These are phyloP conservation scores for Aspergillus ellipticus DNA, from an alignment of 495 filamentous ascomycete genomes.

Conservation along the genomic window DNA sequence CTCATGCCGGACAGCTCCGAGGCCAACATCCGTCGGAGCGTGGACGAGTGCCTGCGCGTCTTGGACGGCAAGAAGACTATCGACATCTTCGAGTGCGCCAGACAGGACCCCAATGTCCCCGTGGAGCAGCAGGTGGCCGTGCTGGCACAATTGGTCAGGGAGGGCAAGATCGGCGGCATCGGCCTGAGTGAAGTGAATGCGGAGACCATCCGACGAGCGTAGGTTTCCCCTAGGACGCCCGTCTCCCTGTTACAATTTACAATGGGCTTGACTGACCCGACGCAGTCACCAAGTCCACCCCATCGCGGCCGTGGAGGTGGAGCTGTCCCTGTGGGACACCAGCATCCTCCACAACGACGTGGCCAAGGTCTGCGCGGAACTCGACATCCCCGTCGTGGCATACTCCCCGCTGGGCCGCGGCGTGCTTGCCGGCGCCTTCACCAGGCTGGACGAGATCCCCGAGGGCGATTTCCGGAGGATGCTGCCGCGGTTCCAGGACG, in stretches of 20 bases:
- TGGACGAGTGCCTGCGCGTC: conserved; percentile 57
- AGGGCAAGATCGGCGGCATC: conserved; percentile 77
- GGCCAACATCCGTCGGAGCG: conserved; percentile 56
- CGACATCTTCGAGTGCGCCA: conserved; percentile 76
- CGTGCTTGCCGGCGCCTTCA: conserved; percentile 59
- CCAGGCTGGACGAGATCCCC: conserved; percentile 57
- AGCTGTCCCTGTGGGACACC: conserved; percentile 67
- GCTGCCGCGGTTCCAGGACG: conserved; percentile 64
- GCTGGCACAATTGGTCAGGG: conserved; percentile 63
- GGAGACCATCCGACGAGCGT: conserved; percentile 69
- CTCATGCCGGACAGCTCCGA: conserved; percentile 54
- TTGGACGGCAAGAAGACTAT: conserved; percentile 73
- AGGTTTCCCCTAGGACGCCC: conserved; percentile 18
- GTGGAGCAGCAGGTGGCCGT: conserved; percentile 55
- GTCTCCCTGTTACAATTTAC: neutral
- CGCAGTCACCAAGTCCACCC: conserved; percentile 56
- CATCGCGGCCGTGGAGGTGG: conserved; percentile 73
- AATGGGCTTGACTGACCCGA: conserved; percentile 12
- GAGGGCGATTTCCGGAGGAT: conserved; percentile 50
- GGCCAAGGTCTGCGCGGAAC: conserved; percentile 64
- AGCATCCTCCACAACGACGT: conserved; percentile 73
- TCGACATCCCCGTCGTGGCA: conserved; percentile 69
- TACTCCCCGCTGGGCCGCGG: conserved; percentile 56
- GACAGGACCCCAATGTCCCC: conserved; percentile 62
- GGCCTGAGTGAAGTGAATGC: conserved; percentile 69